Evolutionary conservation across 345 rosid species (phyloP).

Genomic region (Populus tremula): DNA sequence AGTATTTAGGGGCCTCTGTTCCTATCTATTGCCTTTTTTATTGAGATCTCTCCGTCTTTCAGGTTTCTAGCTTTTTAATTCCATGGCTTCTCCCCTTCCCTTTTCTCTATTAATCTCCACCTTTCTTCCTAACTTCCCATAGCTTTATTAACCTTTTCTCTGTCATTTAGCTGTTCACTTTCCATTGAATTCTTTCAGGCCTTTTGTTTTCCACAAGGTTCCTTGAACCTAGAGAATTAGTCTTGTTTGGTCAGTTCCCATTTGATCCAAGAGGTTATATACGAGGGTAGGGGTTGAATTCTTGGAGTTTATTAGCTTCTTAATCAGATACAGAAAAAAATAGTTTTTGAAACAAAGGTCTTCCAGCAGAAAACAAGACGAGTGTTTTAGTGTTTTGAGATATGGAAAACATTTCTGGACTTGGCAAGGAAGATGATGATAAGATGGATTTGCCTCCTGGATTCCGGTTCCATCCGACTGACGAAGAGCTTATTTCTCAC

Average conservation of each 20-base stretch:
- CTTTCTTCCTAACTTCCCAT: conserved; percentile 35
- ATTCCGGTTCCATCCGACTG: conserved; percentile 89
- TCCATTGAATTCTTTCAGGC: background rate
- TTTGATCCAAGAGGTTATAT: background rate
- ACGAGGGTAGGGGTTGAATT: background rate
- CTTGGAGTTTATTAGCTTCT: background rate
- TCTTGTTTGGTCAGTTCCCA: conserved; percentile 12
- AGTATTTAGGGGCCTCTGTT: conserved; percentile 37
- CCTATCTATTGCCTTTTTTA: conserved; percentile 12
- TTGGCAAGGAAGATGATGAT: conserved; percentile 62
- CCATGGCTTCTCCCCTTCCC: background rate
- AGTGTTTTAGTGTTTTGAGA: conserved; percentile 34
- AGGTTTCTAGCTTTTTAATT: conserved; percentile 26
- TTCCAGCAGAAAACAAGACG: background rate
- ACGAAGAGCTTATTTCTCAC: conserved; percentile 89
- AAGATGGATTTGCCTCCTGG: conserved; percentile 88
- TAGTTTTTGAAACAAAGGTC: background rate
- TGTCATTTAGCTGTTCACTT: conserved; percentile 12
- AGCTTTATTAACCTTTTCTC: conserved; percentile 25
- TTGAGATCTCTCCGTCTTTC: conserved; percentile 29
- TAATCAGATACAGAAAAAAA: background rate
- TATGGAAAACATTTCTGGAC: conserved; percentile 44
- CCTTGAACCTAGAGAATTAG: conserved; percentile 6
- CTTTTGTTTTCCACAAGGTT: conserved; percentile 11
- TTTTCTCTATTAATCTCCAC: conserved; percentile 23